Evolutionary conservation across 805 yeast genomes (phyloP).

Genomic region (Starmera amethionina): DNA sequence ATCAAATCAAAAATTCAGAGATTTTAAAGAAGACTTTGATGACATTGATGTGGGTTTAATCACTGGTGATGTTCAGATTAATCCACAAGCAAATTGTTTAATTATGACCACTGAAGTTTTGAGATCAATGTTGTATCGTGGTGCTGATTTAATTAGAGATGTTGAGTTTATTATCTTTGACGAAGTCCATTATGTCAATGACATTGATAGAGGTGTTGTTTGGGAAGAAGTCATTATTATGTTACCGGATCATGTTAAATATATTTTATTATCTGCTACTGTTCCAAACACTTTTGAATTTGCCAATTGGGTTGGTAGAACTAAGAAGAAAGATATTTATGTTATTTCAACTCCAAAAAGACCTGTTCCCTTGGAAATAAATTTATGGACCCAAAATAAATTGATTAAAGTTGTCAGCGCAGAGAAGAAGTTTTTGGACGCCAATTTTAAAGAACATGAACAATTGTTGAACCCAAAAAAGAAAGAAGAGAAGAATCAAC

Average conservation of each 20-base stretch:
- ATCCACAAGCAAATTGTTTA: constrained; percentile 90
- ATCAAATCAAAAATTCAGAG: constrained; percentile 85
- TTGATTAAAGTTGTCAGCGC: constrained; percentile 67
- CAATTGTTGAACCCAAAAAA: constrained; percentile 37
- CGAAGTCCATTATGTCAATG: constrained; percentile 97
- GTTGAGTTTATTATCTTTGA: constrained; percentile 97
- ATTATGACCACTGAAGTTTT: constrained; percentile 97
- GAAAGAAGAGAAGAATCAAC: constrained; percentile 26
- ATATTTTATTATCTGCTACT: constrained; percentile 87
- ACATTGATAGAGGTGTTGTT: constrained; percentile 94
- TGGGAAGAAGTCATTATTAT: constrained; percentile 99
- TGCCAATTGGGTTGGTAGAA: constrained; percentile 98
- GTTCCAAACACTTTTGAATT: constrained; percentile 98
- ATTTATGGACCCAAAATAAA: constrained; percentile 71
- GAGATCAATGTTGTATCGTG: constrained; percentile 90
- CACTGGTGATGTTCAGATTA: constrained; percentile 97
- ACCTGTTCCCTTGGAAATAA: constrained; percentile 91
- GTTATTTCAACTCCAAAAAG: constrained; percentile 95
- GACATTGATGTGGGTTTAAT: constrained; percentile 86
- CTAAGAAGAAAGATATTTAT: constrained; percentile 90
- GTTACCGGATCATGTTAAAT: constrained; percentile 94
- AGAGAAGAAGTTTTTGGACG: constrained; percentile 56
- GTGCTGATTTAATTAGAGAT: constrained; percentile 93
- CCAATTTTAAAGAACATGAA: constrained; percentile 52
- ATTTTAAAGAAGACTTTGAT: constrained; percentile 68